Evolutionary conservation across 1,284 basidiomycete species (phyloP).

Genomic region (Heimioporus punctisporus): DNA sequence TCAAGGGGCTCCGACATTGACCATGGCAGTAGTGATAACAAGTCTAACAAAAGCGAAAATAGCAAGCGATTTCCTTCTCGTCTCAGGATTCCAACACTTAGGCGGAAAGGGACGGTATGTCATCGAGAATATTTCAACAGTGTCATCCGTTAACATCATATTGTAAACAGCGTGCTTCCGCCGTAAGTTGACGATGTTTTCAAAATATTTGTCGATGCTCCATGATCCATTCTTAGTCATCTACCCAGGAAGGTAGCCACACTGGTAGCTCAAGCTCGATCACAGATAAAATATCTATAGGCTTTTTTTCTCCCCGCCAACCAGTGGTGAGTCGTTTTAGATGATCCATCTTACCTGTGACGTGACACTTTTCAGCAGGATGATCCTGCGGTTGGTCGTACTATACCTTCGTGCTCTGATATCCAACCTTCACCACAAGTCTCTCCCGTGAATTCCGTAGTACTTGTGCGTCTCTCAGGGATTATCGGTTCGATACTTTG

Average conservation of each 20-base stretch:
- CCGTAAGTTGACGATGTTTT: slow-evolving; percentile 7
- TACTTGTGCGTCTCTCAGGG: slow-evolving; percentile 2
- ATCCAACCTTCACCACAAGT: not conserved
- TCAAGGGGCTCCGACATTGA: not conserved
- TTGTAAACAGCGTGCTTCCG: not conserved
- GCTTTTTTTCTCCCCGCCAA: not conserved
- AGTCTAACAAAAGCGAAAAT: not conserved
- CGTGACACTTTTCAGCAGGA: not conserved
- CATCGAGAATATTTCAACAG: not conserved
- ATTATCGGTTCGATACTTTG: not conserved
- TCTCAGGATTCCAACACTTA: not conserved
- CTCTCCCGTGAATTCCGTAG: not conserved
- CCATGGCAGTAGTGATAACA: not conserved
- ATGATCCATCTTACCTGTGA: too few relatives aligned
- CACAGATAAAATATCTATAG: not conserved
- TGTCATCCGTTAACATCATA: not conserved
- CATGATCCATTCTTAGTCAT: slow-evolving; percentile 3
- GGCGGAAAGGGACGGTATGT: slow-evolving; percentile 6
- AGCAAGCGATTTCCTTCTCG: not conserved
- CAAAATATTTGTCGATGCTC: not conserved
- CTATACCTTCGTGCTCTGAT: too few relatives aligned
- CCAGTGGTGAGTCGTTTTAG: slow-evolving; percentile 4
- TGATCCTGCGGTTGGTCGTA: not conserved
- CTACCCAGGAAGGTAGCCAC: not conserved
- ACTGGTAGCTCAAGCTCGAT: not conserved